Base-by-base conservation (phyloP, 768 basidiomycete species). In the Mycena floridula region DNA sequence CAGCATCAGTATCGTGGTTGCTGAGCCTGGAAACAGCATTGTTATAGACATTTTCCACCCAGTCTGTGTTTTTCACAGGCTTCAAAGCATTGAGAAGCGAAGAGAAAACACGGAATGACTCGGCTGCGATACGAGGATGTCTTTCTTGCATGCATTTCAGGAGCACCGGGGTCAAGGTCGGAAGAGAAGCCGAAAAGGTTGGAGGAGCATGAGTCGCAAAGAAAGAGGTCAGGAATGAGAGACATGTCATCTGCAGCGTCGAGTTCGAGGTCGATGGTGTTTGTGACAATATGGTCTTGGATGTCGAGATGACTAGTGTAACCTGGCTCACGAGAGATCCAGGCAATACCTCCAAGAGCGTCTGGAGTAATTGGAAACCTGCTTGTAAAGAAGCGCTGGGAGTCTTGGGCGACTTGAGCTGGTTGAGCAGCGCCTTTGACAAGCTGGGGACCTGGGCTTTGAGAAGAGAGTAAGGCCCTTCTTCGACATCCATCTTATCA, bases 1-100 rank as follows among this genome's bases (percentile, higher is more conserved):
- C 94, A 3, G 87, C 82, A 59, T 98, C 95, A 1, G 94, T 94
- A 52, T 94, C 88, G 48, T 87, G 81, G 37, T 76, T 84, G 40
- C 69, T 76, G 27, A 99, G 65, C 42, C 90, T 74, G 18, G 67
- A 60, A 3, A 87, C 67, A 8, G 89, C 83, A 50, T 90, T 82
- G 7, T 76, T 67, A 60, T 94, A 96, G 3, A 96, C 70, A 8
- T 68, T 56, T 44, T 88, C 79, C 4, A 79, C 62, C 89, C 89
- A 91, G 13, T 80, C 77, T 5, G 62, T 66, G 44, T 69, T 58
- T 50, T 79, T 79, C 38, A 86, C 61, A 1, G 90, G 90, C 39
- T 85, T 82, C 28, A 86, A 65, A 2, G 87, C 75, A 50, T 77
- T 82, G 24, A 96, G 72, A 6, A 99, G 68, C 2, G 91, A 74